phyloP scores from a whole-genome alignment of 2,329 filamentous ascomycete genomes.

The Simplicillium sp. region DNA sequence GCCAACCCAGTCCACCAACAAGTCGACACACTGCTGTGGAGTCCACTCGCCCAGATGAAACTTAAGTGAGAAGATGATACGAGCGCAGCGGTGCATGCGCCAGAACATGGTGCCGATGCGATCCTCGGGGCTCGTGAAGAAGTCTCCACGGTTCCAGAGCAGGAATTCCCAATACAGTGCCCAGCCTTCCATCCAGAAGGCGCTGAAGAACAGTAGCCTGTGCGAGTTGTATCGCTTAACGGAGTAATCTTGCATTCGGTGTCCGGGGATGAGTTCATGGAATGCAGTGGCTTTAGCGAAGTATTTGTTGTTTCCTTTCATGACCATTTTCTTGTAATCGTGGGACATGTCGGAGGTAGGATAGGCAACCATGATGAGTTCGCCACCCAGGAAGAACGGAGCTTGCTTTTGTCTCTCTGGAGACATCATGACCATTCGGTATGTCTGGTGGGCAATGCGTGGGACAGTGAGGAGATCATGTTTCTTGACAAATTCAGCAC shows the following conservation, averaged over 20 bases:
- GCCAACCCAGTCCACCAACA: conserved; percentile 45
- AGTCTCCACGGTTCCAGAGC: conserved; percentile 44
- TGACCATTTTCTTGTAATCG: conserved; percentile 46
- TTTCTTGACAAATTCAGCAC: conserved; percentile 39
- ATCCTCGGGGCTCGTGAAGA: conserved; percentile 39
- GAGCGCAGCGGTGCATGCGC: conserved; percentile 52
- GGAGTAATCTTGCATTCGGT: conserved; percentile 43
- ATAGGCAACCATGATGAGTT: conserved; percentile 44
- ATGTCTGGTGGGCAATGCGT: conserved; percentile 39
- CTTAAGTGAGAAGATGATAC: conserved; percentile 47
- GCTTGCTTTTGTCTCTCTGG: conserved; percentile 42
- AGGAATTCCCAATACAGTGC: conserved; percentile 53
- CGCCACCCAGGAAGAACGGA: conserved; percentile 51
- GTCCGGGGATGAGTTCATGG: conserved; percentile 52
- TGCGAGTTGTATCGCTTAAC: conserved; percentile 36
- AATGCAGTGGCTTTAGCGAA: conserved; percentile 50
- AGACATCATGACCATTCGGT: conserved; percentile 48
- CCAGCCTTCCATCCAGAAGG: conserved; percentile 53
- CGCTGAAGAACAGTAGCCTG: conserved; percentile 42
- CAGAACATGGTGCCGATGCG: conserved; percentile 50
- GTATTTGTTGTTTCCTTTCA: conserved; percentile 49
- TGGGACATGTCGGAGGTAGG: conserved; percentile 43
- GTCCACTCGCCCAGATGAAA: conserved; percentile 48
- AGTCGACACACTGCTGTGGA: conserved; percentile 44
- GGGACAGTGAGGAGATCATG: conserved; percentile 48